Evolutionary conservation across 139 green algal species (phyloP).

Genomic region (Penium margaritaceum): DNA sequence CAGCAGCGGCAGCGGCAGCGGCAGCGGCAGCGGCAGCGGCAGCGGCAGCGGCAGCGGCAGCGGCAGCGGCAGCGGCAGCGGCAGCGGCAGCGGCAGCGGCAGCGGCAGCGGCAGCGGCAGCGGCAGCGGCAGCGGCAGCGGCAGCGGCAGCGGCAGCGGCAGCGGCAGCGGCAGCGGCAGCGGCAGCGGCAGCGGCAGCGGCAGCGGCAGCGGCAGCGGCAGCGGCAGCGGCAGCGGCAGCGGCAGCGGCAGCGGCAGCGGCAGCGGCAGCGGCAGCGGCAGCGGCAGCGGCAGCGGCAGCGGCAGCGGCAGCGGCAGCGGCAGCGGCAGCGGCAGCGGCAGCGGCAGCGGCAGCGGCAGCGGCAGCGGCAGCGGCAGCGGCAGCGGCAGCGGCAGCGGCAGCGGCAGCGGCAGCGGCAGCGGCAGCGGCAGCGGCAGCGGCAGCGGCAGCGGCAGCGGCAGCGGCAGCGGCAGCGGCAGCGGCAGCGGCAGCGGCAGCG

Average conservation of each 20-base stretch:
- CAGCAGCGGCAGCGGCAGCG: too few species aligned
- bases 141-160: slow-evolving; percentile 12
- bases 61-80: too few species aligned
- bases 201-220: slow-evolving; percentile 12
- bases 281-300: slow-evolving; percentile 21
- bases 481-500: slow-evolving; percentile 15
- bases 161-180: slow-evolving; percentile 11
- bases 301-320: slow-evolving; percentile 15
- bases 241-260: slow-evolving; percentile 15
- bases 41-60: too few species aligned
- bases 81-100: too few species aligned
- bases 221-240: slow-evolving; percentile 7
- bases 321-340: slow-evolving; percentile 17
- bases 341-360: slow-evolving; percentile 12
- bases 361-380: slow-evolving; percentile 11
- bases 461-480: slow-evolving; percentile 11
- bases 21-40: too few species aligned
- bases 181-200: slow-evolving; percentile 14
- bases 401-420: slow-evolving; percentile 8
- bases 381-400: slow-evolving; percentile 1
- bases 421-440: too few species aligned
- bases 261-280: slow-evolving; percentile 17
- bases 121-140: slow-evolving; percentile 6
- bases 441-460: too few species aligned
- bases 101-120: too few species aligned